Base-by-base conservation (phyloP, 2,329 filamentous ascomycete species). In the Aaosphaeria pasadenensis region DNA sequence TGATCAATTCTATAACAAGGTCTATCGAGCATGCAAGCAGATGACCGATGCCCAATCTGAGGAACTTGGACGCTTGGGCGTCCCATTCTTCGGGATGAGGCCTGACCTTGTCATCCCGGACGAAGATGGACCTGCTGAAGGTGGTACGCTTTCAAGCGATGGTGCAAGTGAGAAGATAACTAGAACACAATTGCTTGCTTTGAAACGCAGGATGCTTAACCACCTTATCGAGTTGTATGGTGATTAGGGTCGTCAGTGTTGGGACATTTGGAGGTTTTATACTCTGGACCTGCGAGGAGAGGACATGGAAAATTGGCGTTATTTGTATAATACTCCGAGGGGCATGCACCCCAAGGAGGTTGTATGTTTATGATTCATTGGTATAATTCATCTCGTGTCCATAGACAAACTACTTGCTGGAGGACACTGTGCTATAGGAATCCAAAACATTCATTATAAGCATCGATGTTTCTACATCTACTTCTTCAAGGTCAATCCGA, bases 11-110 rank as follows among this genome's bases (percentile, higher is more conserved):
- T 83, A 87, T 54, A 67, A 70, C 45, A 87, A 87, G 59, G 80
- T 87, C 11, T 80, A 86, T 56, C 75, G 72, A 46, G 83, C 83
- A 3, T 78, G 80, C 44, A 68, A 69, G 38, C 72, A 79, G 7
- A 86, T 88, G 84, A 75, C 79, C 0, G 72, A 74, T n/a, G 77
- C 78, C 11, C 80, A 86, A 66, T 74, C 72, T 5, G 64, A 67
- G 1, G 80, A 82, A 53, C 64, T 88, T 42, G 79, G 80, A 48
- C 71, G 66, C 6, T 62, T 87, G 31, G 81, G 64, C 7, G 63
- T 68, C 9, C 66, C 66, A 0, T 69, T 69, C 46, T 69, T 68
- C 43, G 60, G 65, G 6, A 51, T 62, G 6, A 56, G 56, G 40
- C 50, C 54, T 6, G 50, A 63, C 39, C 49, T 67, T 3, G 49